A percentile compares a stretch with the other conserved stretches of the same genome.
These are phyloP conservation scores for Wickerhamomyces sydowiorum DNA, from an alignment of 805 yeast genomes.

Conservation along the genomic window DNA sequence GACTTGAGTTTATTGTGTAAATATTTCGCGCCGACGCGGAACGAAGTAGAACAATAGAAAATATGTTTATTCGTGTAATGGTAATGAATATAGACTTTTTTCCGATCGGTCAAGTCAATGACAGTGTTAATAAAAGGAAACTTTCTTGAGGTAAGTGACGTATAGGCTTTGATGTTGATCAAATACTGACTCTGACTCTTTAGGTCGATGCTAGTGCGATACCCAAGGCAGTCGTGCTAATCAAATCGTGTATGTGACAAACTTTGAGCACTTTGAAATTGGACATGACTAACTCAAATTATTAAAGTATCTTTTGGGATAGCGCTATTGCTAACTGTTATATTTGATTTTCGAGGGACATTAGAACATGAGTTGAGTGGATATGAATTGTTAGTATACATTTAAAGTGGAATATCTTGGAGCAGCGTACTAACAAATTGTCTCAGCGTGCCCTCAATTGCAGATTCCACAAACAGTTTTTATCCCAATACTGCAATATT, in stretches of 20 bases:
- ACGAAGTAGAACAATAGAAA: too few relatives aligned
- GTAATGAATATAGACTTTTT: too few relatives aligned
- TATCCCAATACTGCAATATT: constrained; percentile 13
- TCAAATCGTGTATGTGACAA: background rate
- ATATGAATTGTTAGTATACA: constrained; percentile 11
- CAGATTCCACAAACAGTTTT: constrained; percentile 7
- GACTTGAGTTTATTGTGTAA: too few relatives aligned
- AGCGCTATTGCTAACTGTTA: constrained; percentile 5
- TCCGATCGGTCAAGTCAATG: too few relatives aligned
- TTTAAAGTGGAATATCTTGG: background rate
- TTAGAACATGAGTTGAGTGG: constrained; percentile 8
- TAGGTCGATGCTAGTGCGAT: too few relatives aligned
- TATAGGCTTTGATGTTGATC: too few relatives aligned
- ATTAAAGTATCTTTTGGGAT: background rate
- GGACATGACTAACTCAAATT: background rate
- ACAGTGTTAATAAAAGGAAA: too few relatives aligned
- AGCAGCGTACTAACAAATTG: constrained; percentile 1
- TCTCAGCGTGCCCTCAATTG: constrained; percentile 11
- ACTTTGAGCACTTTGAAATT: background rate
- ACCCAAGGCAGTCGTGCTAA: too few relatives aligned
- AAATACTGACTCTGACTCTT: too few relatives aligned
- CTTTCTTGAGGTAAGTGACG: too few relatives aligned
- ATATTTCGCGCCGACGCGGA: too few relatives aligned
- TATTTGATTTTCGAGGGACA: constrained; percentile 8
- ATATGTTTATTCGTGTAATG: too few relatives aligned